Evolutionary conservation across 495 filamentous ascomycete species (phyloP), one percentile per base, ranked within the genome.

Genomic region (Choiromyces venosus): DNA sequence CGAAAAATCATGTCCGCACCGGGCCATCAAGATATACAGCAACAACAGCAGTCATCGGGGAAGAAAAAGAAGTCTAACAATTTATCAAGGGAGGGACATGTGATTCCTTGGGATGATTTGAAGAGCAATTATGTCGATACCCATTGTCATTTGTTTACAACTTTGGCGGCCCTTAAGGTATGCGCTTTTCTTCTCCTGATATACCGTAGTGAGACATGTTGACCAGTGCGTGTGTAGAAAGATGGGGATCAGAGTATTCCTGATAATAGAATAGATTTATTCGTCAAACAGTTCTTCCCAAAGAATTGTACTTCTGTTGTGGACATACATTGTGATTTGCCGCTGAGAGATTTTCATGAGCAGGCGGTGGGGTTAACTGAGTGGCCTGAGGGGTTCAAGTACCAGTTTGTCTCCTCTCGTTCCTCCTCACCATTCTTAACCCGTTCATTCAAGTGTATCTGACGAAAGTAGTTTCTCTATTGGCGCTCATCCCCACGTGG

Each of bases 1-100:
- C 79, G 87, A 88, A 38, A 87, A 87, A 19, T 37, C n/a, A 71
- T 67, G 65, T 68, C 56, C 35, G 72, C 67, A 21, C 65, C 67
- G 19, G 66, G 65, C 46, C 65, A 52, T 39, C 72, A 67, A 25
- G 46, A 56, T 3, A 29, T 3, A 56, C 46, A 3, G 14, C n/a
- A 0, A 56, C 46, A 3, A 29, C n/a, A 0, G 46, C n/a, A 12
- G 12, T 4, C 61, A 75, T 44, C 66, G 5, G 29, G 21, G 69
- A 75, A 75, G 65, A 66, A n/a, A 21, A 73, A 61, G 61, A 67
- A 68, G 64, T 52, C 35, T 38, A 73, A 73, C 35, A 16, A 29
- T 21, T 68, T 61, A 16, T 61, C 71, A 46, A 42, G 69, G 36
- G 73, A 71, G 9, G 67, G n/a, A 5, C 78, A 80, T 75, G 38